Conservation (phyloP, 108 stramenopile species). For the Nannochloropsis salina region DNA sequence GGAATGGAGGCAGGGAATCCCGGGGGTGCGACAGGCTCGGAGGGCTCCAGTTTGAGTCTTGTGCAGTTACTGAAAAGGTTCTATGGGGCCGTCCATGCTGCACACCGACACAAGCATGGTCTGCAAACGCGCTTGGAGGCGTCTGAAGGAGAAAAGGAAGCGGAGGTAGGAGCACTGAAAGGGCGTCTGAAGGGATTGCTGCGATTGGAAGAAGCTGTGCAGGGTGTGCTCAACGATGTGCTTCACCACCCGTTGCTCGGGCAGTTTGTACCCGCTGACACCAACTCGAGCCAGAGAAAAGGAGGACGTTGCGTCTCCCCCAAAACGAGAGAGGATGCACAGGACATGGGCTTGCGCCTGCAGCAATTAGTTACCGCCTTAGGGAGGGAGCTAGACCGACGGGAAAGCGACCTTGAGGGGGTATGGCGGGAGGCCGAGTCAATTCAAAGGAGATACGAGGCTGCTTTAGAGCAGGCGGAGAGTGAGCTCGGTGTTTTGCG, state of each 20-base stretch:
- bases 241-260: background rate
- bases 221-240: background rate
- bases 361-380: background rate
- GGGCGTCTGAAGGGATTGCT: background rate
- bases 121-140: background rate
- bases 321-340: background rate
- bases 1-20: too few species aligned
- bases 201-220: background rate
- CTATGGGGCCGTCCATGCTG: background rate
- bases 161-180: background rate
- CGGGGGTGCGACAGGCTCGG: too few species aligned
- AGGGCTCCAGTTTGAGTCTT: background rate
- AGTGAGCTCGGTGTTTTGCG: background rate
- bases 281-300: background rate
- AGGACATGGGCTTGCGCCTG: background rate
- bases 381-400: background rate
- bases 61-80: background rate
- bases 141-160: background rate
- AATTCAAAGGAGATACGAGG: background rate
- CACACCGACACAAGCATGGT: background rate
- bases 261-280: background rate
- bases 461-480: background rate
- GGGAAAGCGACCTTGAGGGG: background rate
- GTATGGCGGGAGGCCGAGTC: background rate
- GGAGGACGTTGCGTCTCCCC: background rate